A percentile compares a stretch with the other conserved stretches of the same genome.
These are phyloP conservation scores for Berberis vulgaris DNA, from an alignment of 164 flowering plant species.

Conservation along the genomic window DNA sequence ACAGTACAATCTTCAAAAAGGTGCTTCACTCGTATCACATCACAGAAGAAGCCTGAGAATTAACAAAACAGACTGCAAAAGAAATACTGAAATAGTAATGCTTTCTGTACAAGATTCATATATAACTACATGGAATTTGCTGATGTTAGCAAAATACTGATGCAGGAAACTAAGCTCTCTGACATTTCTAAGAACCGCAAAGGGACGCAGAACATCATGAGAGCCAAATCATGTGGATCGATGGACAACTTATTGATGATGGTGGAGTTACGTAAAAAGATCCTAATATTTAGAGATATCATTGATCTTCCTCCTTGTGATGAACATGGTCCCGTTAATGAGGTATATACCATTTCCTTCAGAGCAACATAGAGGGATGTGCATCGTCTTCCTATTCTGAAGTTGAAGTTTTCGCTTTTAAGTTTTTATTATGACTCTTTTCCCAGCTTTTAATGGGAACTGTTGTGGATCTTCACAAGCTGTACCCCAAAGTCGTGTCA, in stretches of 20 bases:
- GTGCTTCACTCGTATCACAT: no score
- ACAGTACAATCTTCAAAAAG: no score
- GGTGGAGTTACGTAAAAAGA: conserved; percentile 54
- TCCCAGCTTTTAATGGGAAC: conserved; percentile 51
- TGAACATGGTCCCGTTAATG: conserved; percentile 30
- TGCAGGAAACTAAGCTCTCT: conserved; percentile 12
- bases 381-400: background rate
- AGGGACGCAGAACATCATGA: conserved; percentile 8
- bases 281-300: conserved; percentile 49
- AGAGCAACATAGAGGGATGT: background rate
- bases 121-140: background rate
- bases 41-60: no score
- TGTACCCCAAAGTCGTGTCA: conserved; percentile 44
- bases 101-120: background rate
- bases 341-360: conserved; percentile 31
- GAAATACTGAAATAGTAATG: background rate
- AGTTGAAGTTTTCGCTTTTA: background rate
- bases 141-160: background rate
- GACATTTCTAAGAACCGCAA: conserved; percentile 14
- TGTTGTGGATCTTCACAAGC: conserved; percentile 44
- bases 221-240: conserved; percentile 16
- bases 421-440: background rate
- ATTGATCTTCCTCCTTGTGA: conserved; percentile 55
- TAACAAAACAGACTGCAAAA: background rate
- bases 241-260: conserved; percentile 27